A percentile compares a stretch with the other conserved stretches of the same genome.
phyloP scores from a whole-genome alignment of 345 rosid species.

The Lepidium didymum region DNA sequence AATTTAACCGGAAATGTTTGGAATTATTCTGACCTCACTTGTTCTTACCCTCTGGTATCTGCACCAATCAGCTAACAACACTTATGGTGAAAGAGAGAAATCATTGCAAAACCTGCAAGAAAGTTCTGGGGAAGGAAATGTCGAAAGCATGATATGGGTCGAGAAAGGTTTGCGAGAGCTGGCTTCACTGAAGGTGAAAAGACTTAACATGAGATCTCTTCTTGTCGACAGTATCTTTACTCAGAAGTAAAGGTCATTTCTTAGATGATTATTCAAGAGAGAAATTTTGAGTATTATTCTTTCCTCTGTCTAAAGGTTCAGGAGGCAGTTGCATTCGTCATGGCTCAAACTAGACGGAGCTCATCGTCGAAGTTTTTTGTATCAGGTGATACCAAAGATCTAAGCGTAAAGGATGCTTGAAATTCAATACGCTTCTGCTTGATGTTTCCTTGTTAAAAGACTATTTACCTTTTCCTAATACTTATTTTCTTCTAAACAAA shows the following conservation, averaged over 20 bases:
- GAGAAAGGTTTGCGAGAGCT: constrained; percentile 89
- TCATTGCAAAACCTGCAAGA: constrained; percentile 34
- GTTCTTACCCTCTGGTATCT: constrained; percentile 4
- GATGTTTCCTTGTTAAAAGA: background rate
- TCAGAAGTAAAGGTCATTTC: background rate
- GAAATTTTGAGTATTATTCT: background rate
- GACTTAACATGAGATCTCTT: constrained; percentile 7
- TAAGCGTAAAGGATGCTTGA: background rate
- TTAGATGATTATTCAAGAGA: background rate
- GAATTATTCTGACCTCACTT: background rate
- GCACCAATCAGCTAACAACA: constrained; percentile 39
- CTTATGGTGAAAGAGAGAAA: constrained; percentile 40
- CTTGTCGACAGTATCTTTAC: background rate
- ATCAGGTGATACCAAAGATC: constrained; percentile 21
- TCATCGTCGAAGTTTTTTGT: constrained; percentile 38
- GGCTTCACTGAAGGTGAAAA: constrained; percentile 64
- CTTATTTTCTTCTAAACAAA: background rate
- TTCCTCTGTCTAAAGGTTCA: constrained; percentile 25
- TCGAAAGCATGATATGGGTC: constrained; percentile 76
- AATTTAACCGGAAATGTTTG: background rate
- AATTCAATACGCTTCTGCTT: background rate
- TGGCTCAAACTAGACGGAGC: constrained; percentile 61
- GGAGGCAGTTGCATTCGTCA: constrained; percentile 68
- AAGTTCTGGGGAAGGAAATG: constrained; percentile 50
- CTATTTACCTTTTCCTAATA: background rate